These are phyloP conservation scores for Pyricularia pennisetigena DNA, from an alignment of 2,329 filamentous ascomycete species.

Conservation along the genomic window DNA sequence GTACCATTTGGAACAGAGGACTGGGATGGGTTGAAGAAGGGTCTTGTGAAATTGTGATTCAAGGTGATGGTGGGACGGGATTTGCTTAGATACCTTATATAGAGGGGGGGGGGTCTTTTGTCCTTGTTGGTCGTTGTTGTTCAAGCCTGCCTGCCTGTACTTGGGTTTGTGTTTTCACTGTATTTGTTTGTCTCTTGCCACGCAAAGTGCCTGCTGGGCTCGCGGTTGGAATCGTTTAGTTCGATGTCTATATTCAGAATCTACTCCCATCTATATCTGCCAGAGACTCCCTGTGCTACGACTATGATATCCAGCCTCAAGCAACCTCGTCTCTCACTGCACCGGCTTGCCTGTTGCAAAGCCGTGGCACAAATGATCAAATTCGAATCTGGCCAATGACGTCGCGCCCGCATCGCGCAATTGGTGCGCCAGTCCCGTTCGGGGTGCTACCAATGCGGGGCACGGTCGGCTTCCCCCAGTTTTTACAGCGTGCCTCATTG, in stretches of 20 bases:
- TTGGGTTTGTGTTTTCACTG: neutral
- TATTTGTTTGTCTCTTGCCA: neutral
- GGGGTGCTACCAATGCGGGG: conserved; percentile 12
- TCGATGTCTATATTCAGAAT: neutral
- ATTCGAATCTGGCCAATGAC: neutral
- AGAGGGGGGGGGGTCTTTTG: neutral
- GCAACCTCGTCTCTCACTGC: neutral
- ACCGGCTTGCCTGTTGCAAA: neutral
- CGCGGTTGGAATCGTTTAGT: neutral
- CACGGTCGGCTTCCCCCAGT: conserved; percentile 2
- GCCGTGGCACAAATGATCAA: conserved; percentile 1
- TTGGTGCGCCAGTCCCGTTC: conserved; percentile 7
- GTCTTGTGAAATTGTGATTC: conserved; percentile 56
- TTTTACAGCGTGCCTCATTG: neutral
- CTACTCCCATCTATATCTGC: neutral
- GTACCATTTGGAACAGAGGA: conserved; percentile 55
- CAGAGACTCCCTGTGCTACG: neutral
- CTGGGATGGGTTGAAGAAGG: conserved; percentile 58
- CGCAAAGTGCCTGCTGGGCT: neutral
- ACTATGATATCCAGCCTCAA: neutral
- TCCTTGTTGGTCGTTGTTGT: neutral
- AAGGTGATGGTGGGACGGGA: too few relatives aligned
- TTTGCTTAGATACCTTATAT: neutral
- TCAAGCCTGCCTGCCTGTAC: neutral
- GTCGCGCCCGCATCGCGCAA: conserved; percentile 1